Evolutionary conservation across 2,329 filamentous ascomycete genomes (phyloP).

Genomic region (Sporothrix curviconia): DNA sequence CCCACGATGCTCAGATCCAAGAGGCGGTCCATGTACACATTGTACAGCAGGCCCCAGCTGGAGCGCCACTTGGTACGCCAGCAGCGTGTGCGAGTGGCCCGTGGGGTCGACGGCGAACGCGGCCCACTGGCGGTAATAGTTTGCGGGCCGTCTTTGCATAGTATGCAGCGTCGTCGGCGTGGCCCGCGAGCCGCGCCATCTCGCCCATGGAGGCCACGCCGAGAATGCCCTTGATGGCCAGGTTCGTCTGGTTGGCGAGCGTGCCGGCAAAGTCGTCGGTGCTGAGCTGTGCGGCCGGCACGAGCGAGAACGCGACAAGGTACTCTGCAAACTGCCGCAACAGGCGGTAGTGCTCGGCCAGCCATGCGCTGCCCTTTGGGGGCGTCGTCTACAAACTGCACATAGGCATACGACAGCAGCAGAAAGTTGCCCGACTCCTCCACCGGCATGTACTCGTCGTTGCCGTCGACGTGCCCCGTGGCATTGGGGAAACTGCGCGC

Average conservation of each 20-base stretch:
- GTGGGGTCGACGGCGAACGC: slow-evolving; percentile 54
- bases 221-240: slow-evolving; percentile 70
- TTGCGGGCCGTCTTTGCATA: not conserved
- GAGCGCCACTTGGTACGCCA: slow-evolving; percentile 67
- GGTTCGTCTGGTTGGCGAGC: slow-evolving; percentile 66
- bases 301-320: slow-evolving; percentile 60
- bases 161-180: slow-evolving; percentile 32
- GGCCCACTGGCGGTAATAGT: slow-evolving; percentile 9
- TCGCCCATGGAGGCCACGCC: slow-evolving; percentile 67
- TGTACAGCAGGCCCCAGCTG: slow-evolving; percentile 66
- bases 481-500: slow-evolving; percentile 66
- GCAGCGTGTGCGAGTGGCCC: slow-evolving; percentile 57
- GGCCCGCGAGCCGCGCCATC: slow-evolving; percentile 50
- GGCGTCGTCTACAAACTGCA: slow-evolving; percentile 39
- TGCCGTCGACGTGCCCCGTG: slow-evolving; percentile 64
- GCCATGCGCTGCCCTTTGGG: slow-evolving; percentile 46
- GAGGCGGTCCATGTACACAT: slow-evolving; percentile 50
- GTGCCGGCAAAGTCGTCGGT: slow-evolving; percentile 73
- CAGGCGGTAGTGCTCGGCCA: slow-evolving; percentile 49
- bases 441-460: slow-evolving; percentile 68
- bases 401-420: slow-evolving; percentile 57
- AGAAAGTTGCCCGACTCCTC: slow-evolving; percentile 72
- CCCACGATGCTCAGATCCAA: slow-evolving; percentile 61
- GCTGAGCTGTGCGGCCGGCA: slow-evolving; percentile 62
- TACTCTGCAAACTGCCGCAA: slow-evolving; percentile 67